Percentiles rank a stretch among this genome's conserved stretches.
phyloP scores from a whole-genome alignment of 345 rosid genomes.

The Clausena lansium region DNA sequence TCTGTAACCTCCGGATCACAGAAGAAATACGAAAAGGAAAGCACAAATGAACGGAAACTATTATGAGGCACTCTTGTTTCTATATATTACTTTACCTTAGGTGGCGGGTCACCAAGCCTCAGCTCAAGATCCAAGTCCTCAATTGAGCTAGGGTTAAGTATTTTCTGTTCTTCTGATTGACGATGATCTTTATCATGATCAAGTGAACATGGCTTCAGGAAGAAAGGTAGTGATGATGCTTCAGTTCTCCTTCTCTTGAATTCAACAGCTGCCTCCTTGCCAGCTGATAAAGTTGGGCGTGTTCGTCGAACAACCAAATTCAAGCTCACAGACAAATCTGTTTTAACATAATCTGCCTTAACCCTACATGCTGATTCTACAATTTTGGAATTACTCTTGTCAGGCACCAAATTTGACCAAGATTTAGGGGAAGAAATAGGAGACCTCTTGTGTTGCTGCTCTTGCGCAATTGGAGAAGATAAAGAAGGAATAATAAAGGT shows the following conservation, averaged over 20 bases:
- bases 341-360: conserved; percentile 38
- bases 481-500: conserved; percentile 30
- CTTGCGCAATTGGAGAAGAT: conserved; percentile 32
- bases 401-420: conserved; percentile 25
- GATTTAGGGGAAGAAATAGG: conserved; percentile 32
- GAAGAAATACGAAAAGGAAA: conserved; percentile 14
- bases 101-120: conserved; percentile 67
- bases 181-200: conserved; percentile 33
- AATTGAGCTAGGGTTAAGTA: conserved; percentile 33
- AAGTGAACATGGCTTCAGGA: conserved; percentile 38
- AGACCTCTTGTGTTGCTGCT: conserved; percentile 21
- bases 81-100: conserved; percentile 44
- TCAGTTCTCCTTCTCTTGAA: conserved; percentile 55
- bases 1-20: conserved; percentile 11
- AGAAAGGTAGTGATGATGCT: conserved; percentile 42
- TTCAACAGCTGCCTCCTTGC: conserved; percentile 30
- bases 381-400: conserved; percentile 33
- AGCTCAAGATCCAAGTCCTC: conserved; percentile 96
- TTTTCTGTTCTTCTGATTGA: conserved; percentile 33
- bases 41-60: conserved; percentile 22
- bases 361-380: conserved; percentile 28
- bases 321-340: conserved; percentile 60
- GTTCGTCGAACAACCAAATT: conserved; percentile 56
- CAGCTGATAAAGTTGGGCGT: conserved; percentile 28
- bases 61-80: conserved; percentile 15